Evolutionary conservation across 352 stramenopile species (phyloP).

Genomic region (Pilasporangium apinafurcum): DNA sequence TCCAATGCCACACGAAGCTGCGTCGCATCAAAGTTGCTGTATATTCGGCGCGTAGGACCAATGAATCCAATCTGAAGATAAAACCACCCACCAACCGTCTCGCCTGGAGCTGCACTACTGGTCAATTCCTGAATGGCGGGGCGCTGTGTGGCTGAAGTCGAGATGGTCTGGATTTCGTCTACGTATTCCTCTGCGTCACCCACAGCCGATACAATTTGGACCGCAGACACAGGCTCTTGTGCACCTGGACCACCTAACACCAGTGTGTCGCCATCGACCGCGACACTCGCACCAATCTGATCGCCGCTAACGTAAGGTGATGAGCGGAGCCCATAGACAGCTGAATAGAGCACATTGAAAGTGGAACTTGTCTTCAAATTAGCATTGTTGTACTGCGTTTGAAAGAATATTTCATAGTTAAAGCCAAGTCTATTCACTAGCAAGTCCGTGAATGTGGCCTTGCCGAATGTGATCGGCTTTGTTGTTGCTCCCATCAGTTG

Average conservation of each 20-base stretch:
- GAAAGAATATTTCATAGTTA: conserved; percentile 60
- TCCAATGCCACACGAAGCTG: conserved; percentile 68
- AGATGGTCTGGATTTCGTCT: conserved; percentile 68
- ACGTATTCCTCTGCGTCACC: conserved; percentile 44
- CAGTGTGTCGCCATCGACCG: conserved; percentile 58
- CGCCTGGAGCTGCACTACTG: conserved; percentile 50
- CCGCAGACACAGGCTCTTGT: conserved; percentile 46
- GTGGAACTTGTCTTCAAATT: conserved; percentile 37
- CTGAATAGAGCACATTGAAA: conserved; percentile 71
- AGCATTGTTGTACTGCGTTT: conserved; percentile 24
- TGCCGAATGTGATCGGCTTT: conserved; percentile 53
- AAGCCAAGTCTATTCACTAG: conserved; percentile 68
- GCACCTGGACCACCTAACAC: conserved; percentile 59
- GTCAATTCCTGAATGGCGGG: conserved; percentile 68
- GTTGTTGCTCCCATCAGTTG: conserved; percentile 27
- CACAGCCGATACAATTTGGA: conserved; percentile 63
- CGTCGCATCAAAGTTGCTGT: conserved; percentile 59
- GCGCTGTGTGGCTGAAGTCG: conserved; percentile 42
- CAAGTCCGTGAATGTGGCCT: conserved; percentile 57
- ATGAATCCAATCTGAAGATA: conserved; percentile 46
- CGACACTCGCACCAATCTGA: conserved; percentile 50
- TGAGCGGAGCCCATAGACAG: conserved; percentile 60
- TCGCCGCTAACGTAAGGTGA: conserved; percentile 52
- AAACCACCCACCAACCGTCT: conserved; percentile 71
- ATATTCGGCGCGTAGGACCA: conserved; percentile 47